phyloP scores from a whole-genome alignment of 352 stramenopile species.

The Globisporangium iwayamae region DNA sequence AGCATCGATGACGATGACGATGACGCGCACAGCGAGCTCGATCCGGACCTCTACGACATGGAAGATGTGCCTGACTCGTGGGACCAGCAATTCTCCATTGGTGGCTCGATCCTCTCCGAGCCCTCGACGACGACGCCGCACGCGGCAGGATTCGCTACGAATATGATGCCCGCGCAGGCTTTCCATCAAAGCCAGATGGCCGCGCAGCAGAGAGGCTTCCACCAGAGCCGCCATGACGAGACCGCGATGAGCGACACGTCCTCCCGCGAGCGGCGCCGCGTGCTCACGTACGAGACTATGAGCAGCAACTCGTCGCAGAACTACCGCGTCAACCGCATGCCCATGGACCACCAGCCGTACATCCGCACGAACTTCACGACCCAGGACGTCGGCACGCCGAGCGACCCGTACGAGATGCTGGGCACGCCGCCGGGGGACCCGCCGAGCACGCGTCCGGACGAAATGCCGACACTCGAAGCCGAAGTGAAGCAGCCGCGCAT shows the following conservation, averaged over 20 bases:
- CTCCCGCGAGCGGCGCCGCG: conserved; percentile 13
- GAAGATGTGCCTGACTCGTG: conserved; percentile 32
- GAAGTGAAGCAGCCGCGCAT: conserved; percentile 24
- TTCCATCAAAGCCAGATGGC: background rate
- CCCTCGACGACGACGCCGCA: background rate
- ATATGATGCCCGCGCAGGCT: background rate
- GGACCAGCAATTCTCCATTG: conserved; percentile 19
- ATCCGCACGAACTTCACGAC: conserved; percentile 51
- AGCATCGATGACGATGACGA: conserved; percentile 26
- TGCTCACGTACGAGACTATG: conserved; percentile 10
- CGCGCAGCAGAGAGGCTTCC: background rate
- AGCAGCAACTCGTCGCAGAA: conserved; percentile 19
- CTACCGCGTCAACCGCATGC: conserved; percentile 8
- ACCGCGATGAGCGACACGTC: conserved; percentile 8
- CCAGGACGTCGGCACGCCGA: conserved; percentile 26
- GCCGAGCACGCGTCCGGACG: conserved; percentile 22
- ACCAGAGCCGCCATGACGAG: background rate
- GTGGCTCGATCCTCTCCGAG: conserved; percentile 17
- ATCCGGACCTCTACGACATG: conserved; percentile 58
- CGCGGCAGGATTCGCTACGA: background rate
- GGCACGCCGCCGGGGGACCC: conserved; percentile 55
- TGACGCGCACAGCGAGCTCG: conserved; percentile 50
- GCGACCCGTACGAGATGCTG: conserved; percentile 42
- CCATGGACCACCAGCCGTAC: conserved; percentile 24
- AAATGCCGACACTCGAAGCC: conserved; percentile 18